Percentiles rank a stretch among this genome's conserved stretches.
Evolutionary conservation across 2,329 filamentous ascomycete species (phyloP).

Genomic region (Colletotrichum horii): DNA sequence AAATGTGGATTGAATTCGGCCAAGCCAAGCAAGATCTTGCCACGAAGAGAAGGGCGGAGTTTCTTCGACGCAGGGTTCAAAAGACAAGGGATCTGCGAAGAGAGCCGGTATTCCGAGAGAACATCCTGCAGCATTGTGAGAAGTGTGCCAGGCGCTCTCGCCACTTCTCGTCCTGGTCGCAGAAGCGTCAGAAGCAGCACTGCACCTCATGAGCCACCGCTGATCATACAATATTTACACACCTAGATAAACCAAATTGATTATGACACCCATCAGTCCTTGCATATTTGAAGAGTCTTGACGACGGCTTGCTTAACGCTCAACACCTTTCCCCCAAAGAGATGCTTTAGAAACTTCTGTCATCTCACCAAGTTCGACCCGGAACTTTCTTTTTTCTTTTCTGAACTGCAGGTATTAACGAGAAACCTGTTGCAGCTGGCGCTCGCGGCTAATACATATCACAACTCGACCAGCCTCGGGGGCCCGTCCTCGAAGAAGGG

Average conservation of each 20-base stretch:
- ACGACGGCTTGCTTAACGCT: neutral
- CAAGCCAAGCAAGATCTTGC: fast-evolving
- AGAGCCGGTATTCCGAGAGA: neutral
- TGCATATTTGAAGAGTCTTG: neutral
- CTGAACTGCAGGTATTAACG: too few species aligned
- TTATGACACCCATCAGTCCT: neutral
- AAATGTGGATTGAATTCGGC: fast-evolving
- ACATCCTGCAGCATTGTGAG: neutral
- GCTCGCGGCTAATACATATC: too few species aligned
- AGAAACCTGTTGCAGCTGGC: too few species aligned
- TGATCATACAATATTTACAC: neutral
- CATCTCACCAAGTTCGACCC: too few species aligned
- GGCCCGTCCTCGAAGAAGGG: too few species aligned
- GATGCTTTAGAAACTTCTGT: too few species aligned
- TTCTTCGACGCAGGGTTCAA: neutral
- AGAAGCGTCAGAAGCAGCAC: neutral
- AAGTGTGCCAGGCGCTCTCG: neutral
- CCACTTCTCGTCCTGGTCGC: neutral
- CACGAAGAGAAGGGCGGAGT: neutral
- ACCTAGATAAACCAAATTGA: neutral
- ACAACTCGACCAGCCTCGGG: too few species aligned
- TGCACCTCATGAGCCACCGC: neutral
- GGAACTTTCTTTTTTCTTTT: too few species aligned
- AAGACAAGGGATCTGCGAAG: neutral
- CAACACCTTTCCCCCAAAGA: too few species aligned